Conservation (phyloP, 768 basidiomycete species). For the Favolaschia claudopus region DNA sequence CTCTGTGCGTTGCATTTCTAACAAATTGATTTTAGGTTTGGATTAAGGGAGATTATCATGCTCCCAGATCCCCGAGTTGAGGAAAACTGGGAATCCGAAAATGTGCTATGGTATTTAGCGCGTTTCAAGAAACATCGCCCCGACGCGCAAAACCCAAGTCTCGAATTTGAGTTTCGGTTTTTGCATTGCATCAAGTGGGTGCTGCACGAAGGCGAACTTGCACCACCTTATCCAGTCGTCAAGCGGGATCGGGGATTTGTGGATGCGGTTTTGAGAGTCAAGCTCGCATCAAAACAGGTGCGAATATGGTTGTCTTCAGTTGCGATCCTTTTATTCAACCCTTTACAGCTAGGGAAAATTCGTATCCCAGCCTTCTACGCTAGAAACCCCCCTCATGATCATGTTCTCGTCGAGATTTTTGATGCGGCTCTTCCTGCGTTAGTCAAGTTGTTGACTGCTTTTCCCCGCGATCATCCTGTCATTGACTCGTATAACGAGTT, state of each 20-base stretch:
- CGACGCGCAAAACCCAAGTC: neutral
- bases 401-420: slow-evolving; percentile 1
- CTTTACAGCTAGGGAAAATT: neutral
- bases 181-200: slow-evolving; percentile 1
- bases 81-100: neutral
- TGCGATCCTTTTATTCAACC: neutral
- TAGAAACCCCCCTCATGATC: neutral
- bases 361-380: neutral
- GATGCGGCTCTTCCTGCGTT: neutral
- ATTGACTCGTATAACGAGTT: neutral
- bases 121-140: neutral
- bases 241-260: neutral
- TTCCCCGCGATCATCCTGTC: neutral
- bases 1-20: neutral
- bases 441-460: neutral
- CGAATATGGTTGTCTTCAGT: neutral
- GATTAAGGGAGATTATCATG: neutral
- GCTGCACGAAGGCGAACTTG: neutral
- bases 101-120: neutral
- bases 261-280: neutral
- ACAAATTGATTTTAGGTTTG: neutral
- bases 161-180: slow-evolving; percentile 3
- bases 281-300: neutral
- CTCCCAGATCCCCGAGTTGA: slow-evolving; percentile 1
- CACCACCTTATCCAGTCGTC: neutral